Evolutionary conservation across 805 yeast species (phyloP).

Genomic region (Pichia kluyveri): DNA sequence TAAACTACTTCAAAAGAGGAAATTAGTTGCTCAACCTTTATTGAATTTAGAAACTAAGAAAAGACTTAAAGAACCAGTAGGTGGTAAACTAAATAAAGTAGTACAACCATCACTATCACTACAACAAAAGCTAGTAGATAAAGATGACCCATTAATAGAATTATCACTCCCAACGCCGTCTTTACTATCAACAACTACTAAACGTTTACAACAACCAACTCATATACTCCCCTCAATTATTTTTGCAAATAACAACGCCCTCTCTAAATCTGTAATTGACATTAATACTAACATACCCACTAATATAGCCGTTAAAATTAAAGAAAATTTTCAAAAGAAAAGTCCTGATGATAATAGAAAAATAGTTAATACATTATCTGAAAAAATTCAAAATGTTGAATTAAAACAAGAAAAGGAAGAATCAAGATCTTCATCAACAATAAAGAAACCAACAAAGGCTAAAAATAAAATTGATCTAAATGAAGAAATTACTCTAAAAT

Average conservation of each 20-base stretch:
- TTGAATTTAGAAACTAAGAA: background rate
- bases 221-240: slow-evolving; percentile 2
- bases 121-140: no score
- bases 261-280: background rate
- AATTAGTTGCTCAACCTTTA: background rate
- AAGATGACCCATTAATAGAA: no score
- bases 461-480: slow-evolving; percentile 35
- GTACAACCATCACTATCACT: no score
- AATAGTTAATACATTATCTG: slow-evolving; percentile 19
- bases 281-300: slow-evolving; percentile 1
- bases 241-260: background rate
- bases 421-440: background rate
- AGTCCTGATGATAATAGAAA: slow-evolving; percentile 67
- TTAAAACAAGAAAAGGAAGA: background rate
- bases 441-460: slow-evolving; percentile 28
- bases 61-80: background rate
- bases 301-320: slow-evolving; percentile 33
- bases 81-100: no score
- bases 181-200: background rate
- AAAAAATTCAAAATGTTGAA: slow-evolving; percentile 17
- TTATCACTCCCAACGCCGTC: background rate
- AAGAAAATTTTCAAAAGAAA: slow-evolving; percentile 51
- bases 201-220: background rate
- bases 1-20: background rate
- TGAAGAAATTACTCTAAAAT: slow-evolving; percentile 28